A percentile compares a stretch with the other conserved stretches of the same genome.
These are phyloP conservation scores for Trypanosoma scelopori DNA, from an alignment of 208 protist genomes.

Conservation along the genomic window DNA sequence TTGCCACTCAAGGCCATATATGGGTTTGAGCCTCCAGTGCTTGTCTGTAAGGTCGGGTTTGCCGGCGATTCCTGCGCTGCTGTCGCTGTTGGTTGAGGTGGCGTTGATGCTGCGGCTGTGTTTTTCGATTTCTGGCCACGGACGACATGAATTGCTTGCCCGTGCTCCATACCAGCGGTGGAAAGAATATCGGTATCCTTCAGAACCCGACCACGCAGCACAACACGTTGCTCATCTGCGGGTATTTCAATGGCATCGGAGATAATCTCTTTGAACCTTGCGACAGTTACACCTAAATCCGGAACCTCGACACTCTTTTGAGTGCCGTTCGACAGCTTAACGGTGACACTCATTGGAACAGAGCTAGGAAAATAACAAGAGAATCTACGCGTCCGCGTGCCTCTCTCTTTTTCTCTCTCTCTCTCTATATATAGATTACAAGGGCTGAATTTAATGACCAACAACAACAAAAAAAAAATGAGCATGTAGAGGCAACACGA, in stretches of 20 bases:
- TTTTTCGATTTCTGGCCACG: conserved; percentile 52
- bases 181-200: conserved; percentile 82
- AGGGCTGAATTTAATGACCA: too few species aligned
- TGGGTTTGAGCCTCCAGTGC: conserved; percentile 42
- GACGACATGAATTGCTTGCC: conserved; percentile 85
- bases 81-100: conserved; percentile 12
- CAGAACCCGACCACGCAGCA: conserved; percentile 82
- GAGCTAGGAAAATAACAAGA: conserved; percentile 16
- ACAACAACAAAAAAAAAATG: too few species aligned
- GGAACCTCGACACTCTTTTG: conserved; percentile 71
- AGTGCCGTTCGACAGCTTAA: conserved; percentile 80
- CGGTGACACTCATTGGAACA: conserved; percentile 62
- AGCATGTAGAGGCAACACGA: too few species aligned
- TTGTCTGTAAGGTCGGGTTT: conserved; percentile 11
- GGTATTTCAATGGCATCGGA: conserved; percentile 58
- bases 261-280: conserved; percentile 65
- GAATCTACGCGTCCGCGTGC: neutral
- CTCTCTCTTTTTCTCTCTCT: too few species aligned
- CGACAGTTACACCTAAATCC: conserved; percentile 71
- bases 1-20: conserved; percentile 67
- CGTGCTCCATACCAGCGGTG: conserved; percentile 71
- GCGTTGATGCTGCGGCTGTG: conserved; percentile 7
- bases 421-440: too few species aligned
- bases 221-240: conserved; percentile 78
- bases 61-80: conserved; percentile 8